Base-by-base conservation (phyloP, 192 early-diverging fungal genomes). In the Helicostylum pulchrum region DNA sequence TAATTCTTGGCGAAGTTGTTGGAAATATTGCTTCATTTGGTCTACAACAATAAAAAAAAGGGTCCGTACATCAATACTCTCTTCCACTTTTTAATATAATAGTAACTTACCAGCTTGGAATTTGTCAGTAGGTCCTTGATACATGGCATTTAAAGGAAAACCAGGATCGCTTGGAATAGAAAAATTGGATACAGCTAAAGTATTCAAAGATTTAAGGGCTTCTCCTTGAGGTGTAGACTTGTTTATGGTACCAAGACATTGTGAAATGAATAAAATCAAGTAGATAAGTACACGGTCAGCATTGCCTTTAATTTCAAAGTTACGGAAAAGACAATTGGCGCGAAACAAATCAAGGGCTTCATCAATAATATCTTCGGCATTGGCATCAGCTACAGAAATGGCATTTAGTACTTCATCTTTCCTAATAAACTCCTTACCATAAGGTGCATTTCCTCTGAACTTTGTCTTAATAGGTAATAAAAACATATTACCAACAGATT, bases 231-330 rank as follows among this genome's bases (percentile, higher is more conserved):
- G 49, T 44, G 71, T 67, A 21, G 77, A 66, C 26, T 77, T 86
- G 21, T 65, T 82, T 10, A 96, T 77, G 42, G 85, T 88, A 65
- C 72, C 65, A 45, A 94, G 73, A 67, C 89, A 90, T 61, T 94
- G 88, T 65, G 93, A 92, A 59, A 97, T 94, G 67, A 90, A 96
- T 26, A 99, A 81, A 43, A 93, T 91, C 7, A 94, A 68, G 79
- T 99, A 99, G 66, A 99, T 96, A 21, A 99, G 80, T 31, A 97
- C 86, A 45, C 95, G 85, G 81, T 99, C 97, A 54, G 83, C 91
- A 49, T 75, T 72, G 36, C 96, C 97, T 71, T 97, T 94, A 75
- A 99, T 94, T 70, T 99, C 96, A 87, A 99, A 99, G 85, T 99
- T 99, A 61, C 94, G 87, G 85, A 98, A 99, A 52, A 98, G 83